phyloP scores from a whole-genome alignment of 176 grass and related monocot species.

The Cenchrus purpureus region DNA sequence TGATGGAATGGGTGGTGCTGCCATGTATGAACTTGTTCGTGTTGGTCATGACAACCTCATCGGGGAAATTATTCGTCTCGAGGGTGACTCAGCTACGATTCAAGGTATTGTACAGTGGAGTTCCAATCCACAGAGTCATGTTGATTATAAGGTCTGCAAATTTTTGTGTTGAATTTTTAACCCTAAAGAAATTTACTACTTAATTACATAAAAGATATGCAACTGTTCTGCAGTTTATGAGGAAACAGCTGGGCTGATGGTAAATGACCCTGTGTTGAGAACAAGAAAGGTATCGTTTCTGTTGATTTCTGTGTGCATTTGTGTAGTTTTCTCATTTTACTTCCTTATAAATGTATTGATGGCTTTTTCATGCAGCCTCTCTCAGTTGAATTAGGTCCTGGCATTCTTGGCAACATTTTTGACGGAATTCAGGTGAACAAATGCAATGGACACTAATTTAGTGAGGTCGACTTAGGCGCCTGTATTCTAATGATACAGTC shows the following conservation, averaged over 20 bases:
- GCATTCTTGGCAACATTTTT: constrained; percentile 96
- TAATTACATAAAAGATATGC: neutral
- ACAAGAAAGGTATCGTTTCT: constrained; percentile 59
- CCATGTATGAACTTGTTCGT: constrained; percentile 54
- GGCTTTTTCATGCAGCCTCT: constrained; percentile 66
- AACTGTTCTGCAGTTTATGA: constrained; percentile 54
- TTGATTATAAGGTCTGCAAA: neutral
- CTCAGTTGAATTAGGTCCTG: constrained; percentile 87
- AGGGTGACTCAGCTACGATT: constrained; percentile 69
- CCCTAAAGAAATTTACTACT: too few relatives aligned
- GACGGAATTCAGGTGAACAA: constrained; percentile 83
- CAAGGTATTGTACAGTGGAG: constrained; percentile 55
- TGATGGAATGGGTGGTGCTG: constrained; percentile 28
- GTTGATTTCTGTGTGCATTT: constrained; percentile 1
- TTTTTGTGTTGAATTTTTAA: neutral
- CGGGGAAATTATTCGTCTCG: constrained; percentile 67
- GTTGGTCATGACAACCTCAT: constrained; percentile 65
- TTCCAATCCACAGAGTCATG: neutral
- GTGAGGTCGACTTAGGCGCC: neutral
- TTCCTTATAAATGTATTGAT: constrained; percentile 18
- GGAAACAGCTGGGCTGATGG: constrained; percentile 74
- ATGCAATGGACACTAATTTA: neutral
- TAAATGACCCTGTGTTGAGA: constrained; percentile 68
- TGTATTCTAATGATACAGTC: constrained; percentile 1
- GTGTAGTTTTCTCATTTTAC: neutral